These are phyloP conservation scores for Russula compacta DNA, from an alignment of 768 basidiomycete species.

Conservation along the genomic window DNA sequence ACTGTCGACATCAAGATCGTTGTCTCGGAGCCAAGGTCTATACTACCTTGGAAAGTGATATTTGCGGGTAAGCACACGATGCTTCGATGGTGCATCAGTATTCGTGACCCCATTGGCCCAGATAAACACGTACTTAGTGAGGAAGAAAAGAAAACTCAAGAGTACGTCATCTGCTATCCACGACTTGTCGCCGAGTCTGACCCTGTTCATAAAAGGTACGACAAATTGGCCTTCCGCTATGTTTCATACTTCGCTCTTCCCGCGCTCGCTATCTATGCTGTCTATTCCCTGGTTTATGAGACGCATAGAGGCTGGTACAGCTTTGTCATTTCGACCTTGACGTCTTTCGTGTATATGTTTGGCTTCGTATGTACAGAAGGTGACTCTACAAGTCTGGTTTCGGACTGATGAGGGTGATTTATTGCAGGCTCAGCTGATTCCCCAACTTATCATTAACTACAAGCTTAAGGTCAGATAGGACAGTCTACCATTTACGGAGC, in stretches of 20 bases:
- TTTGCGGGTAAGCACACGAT: constrained; percentile 56
- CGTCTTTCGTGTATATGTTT: constrained; percentile 92
- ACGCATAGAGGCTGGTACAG: constrained; percentile 94
- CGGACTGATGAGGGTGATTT: constrained; percentile 13
- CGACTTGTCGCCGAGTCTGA: constrained; percentile 1
- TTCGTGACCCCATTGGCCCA: constrained; percentile 20
- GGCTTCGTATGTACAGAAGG: constrained; percentile 71
- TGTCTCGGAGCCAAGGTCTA: constrained; percentile 49
- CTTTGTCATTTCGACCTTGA: constrained; percentile 87
- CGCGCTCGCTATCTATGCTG: constrained; percentile 61
- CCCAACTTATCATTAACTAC: constrained; percentile 92
- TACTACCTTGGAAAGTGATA: constrained; percentile 69
- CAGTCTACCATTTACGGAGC: background rate
- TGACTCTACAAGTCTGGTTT: constrained; percentile 16
- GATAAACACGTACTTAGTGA: constrained; percentile 96
- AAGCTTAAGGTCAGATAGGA: constrained; percentile 67
- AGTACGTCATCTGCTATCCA: constrained; percentile 42
- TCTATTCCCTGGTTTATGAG: constrained; percentile 75
- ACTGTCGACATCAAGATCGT: constrained; percentile 80
- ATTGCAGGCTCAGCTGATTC: constrained; percentile 69
- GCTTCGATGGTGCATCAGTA: constrained; percentile 6
- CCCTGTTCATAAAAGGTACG: constrained; percentile 45
- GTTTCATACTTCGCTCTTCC: constrained; percentile 89
- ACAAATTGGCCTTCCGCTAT: constrained; percentile 88
- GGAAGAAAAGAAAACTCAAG: constrained; percentile 96